A percentile compares a stretch with the other conserved stretches of the same genome.
Evolutionary conservation across 192 early-diverging fungal species (phyloP).

Genomic region (Coemansia reversa): DNA sequence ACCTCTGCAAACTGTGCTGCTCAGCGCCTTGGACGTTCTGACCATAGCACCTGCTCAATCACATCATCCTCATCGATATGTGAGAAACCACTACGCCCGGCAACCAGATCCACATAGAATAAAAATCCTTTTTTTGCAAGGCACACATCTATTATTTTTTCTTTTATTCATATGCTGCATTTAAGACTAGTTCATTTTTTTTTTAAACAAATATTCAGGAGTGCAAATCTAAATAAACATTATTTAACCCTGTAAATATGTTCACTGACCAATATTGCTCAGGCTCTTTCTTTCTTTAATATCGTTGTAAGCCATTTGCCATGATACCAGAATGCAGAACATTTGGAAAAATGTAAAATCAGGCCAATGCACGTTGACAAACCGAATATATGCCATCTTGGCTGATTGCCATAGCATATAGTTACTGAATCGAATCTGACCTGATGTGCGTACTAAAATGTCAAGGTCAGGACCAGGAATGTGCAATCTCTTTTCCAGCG

Average conservation of each 20-base stretch:
- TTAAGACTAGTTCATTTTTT: conserved; percentile 6
- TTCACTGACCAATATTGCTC: background rate
- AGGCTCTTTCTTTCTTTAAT: conserved; percentile 23
- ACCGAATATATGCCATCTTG: conserved; percentile 75
- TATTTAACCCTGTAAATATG: conserved; percentile 1
- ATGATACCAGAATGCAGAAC: conserved; percentile 76
- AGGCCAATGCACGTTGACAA: conserved; percentile 91
- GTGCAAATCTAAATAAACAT: background rate
- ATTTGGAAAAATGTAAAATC: conserved; percentile 91
- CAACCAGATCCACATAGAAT: conserved; percentile 18
- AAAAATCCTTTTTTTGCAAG: background rate
- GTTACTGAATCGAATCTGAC: conserved; percentile 93
- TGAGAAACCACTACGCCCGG: conserved; percentile 2
- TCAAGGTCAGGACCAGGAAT: conserved; percentile 76
- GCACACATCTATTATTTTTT: no score
- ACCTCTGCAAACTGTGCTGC: conserved; percentile 28
- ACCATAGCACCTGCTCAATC: background rate
- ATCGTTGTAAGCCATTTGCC: conserved; percentile 58
- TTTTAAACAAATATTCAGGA: conserved; percentile 9
- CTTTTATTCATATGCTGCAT: background rate
- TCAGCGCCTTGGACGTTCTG: conserved; percentile 15
- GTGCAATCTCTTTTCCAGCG: conserved; percentile 58
- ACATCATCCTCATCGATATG: background rate
- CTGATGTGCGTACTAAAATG: conserved; percentile 88
- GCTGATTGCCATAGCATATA: conserved; percentile 89